phyloP scores from a whole-genome alignment of 1,139 yeast genomes.

The Pichia sp. region DNA sequence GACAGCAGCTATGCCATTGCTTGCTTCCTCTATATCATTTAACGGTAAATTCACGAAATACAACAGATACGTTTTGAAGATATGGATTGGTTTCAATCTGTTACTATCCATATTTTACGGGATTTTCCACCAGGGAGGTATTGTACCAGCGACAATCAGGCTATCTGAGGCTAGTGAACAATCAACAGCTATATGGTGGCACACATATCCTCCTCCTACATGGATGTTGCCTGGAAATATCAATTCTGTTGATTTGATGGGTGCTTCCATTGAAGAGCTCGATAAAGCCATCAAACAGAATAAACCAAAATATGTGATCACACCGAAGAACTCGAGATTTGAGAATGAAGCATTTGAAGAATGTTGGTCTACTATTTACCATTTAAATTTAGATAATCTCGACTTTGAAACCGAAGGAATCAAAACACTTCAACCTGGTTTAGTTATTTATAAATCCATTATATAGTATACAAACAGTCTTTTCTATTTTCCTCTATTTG shows the following conservation, averaged over 20 bases:
- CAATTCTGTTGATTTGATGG: not conserved
- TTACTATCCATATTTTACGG: constrained; percentile 65
- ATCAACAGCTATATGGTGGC: constrained; percentile 61
- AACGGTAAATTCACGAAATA: not conserved
- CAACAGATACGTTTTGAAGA: not conserved
- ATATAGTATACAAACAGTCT: constrained; percentile 6
- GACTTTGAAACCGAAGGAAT: constrained; percentile 35
- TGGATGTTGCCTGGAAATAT: constrained; percentile 42
- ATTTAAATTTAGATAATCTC: constrained; percentile 63
- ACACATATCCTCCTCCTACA: constrained; percentile 87
- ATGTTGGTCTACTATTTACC: constrained; percentile 38
- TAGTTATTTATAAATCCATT: constrained; percentile 37
- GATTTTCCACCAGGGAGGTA: constrained; percentile 82
- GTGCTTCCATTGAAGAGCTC: not conserved
- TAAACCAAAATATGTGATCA: not conserved
- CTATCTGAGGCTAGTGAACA: constrained; percentile 22
- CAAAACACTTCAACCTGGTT: constrained; percentile 49
- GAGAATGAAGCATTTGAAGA: too few relatives aligned
- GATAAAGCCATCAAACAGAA: not conserved
- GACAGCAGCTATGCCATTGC: constrained; percentile 66
- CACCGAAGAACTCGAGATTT: not conserved
- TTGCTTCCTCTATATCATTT: constrained; percentile 16
- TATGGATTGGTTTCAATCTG: constrained; percentile 63
- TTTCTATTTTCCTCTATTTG: constrained; percentile 37
- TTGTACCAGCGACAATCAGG: constrained; percentile 51